phyloP scores from a whole-genome alignment of 2,329 filamentous ascomycete genomes.

The Myrmaecium sp. region DNA sequence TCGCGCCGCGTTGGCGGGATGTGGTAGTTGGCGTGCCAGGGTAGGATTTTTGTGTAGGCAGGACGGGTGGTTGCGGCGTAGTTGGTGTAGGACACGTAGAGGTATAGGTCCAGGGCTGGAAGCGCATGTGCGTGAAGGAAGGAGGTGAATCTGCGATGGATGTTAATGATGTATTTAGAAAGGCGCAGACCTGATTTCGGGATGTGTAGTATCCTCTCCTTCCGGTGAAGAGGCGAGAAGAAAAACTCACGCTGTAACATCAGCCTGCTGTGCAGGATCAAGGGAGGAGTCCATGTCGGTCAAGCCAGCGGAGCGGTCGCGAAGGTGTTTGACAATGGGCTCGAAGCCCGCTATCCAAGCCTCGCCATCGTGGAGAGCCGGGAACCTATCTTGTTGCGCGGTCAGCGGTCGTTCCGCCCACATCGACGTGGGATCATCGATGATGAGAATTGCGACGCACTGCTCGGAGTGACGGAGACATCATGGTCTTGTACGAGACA shows the following conservation, averaged over 20 bases:
- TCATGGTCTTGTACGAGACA: conserved; percentile 32
- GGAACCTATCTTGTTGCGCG: conserved; percentile 33
- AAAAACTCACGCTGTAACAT: conserved; percentile 23
- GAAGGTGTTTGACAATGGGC: conserved; percentile 42
- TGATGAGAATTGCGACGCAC: too few species aligned
- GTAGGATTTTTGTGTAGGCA: conserved; percentile 61
- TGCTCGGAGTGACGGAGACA: conserved; percentile 50
- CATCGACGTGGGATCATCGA: conserved; percentile 1
- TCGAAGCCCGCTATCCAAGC: conserved; percentile 44
- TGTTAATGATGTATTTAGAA: too few species aligned
- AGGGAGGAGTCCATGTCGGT: conserved; percentile 15
- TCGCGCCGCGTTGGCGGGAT: conserved; percentile 58
- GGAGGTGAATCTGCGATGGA: conserved; percentile 31
- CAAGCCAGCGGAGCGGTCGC: conserved; percentile 10
- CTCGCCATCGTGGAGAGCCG: conserved; percentile 37
- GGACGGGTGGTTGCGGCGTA: conserved; percentile 64
- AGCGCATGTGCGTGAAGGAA: conserved; percentile 62
- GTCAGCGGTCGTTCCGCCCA: conserved; percentile 4
- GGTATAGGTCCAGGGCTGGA: conserved; percentile 65
- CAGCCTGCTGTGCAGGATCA: conserved; percentile 15
- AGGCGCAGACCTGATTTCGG: too few species aligned
- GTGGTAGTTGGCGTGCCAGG: conserved; percentile 79
- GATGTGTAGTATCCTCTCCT: neutral
- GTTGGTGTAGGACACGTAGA: conserved; percentile 83
- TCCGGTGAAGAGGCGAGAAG: conserved; percentile 6